These are phyloP conservation scores for Harringtonia lauricola DNA, from an alignment of 2,329 filamentous ascomycete species.

Conservation along the genomic window DNA sequence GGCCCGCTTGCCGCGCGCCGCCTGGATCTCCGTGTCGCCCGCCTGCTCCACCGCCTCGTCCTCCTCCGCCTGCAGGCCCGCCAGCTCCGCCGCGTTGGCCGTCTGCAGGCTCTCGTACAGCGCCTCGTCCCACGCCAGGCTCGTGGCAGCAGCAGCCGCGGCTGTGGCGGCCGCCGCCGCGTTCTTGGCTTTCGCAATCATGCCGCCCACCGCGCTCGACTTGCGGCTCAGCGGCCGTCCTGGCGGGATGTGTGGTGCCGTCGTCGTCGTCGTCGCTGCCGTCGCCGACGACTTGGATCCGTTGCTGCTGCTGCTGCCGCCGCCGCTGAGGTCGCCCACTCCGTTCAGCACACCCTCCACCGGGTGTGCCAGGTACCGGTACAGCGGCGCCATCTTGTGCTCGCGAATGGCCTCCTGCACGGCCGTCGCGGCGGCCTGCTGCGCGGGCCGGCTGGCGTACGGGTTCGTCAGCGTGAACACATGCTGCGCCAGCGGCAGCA, in stretches of 20 bases:
- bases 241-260: slow-evolving; percentile 9
- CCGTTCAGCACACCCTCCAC: slow-evolving; percentile 72
- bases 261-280: background rate
- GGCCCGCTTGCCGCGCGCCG: slow-evolving; percentile 84
- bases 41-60: slow-evolving; percentile 94
- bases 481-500: slow-evolving; percentile 71
- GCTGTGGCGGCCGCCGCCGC: slow-evolving; percentile 49
- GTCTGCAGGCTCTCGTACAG: slow-evolving; percentile 68
- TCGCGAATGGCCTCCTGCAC: slow-evolving; percentile 74
- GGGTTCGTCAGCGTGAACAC: slow-evolving; percentile 81
- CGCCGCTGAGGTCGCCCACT: slow-evolving; percentile 38
- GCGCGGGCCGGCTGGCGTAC: slow-evolving; percentile 52
- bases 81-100: slow-evolving; percentile 69
- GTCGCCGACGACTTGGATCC: background rate
- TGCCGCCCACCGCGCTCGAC: slow-evolving; percentile 61
- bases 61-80: slow-evolving; percentile 70
- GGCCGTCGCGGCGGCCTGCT: slow-evolving; percentile 60
- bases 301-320: background rate
- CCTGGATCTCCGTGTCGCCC: slow-evolving; percentile 89
- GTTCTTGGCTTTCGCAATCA: slow-evolving; percentile 62
- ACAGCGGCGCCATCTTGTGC: slow-evolving; percentile 81
- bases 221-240: slow-evolving; percentile 53
- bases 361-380: slow-evolving; percentile 74
- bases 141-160: too few species aligned
- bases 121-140: slow-evolving; percentile 85